Evolutionary conservation across 345 rosid genomes (phyloP), one percentile per base, ranked within the genome.

Genomic region (Noccaea bulbosa): DNA sequence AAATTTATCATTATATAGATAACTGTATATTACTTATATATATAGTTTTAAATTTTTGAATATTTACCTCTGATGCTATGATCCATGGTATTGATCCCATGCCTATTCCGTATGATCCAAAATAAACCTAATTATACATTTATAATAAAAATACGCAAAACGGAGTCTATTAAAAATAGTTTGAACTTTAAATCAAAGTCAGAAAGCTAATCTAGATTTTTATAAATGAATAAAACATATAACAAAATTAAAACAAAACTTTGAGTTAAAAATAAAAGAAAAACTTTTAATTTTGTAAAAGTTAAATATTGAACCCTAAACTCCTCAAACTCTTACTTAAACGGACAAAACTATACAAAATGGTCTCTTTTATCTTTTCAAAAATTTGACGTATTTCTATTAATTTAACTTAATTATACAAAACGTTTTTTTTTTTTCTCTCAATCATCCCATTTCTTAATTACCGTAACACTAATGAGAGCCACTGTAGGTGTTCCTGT

Each of bases 11-110:
- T 24, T 63, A 10, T 14, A 1, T 11, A 27, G 2, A 59, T 38
- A 32, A 37, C 0, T 22, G 16, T 62, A 17, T 9, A 16, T 27
- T 12, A n/a, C 33, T 2, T 14, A 15, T 24, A 0, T 14, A 0
- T 1, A 32, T 32, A 1, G 20, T 4, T 5, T 47, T 6, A 35
- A 1, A 4, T 2, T 61, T 20, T 47, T 40, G 9, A 12, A 20
- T n/a, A 38, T 48, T 6, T 79, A 71, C 80, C 81, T 85, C 83
- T 3, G 81, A 83, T 78, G 80, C 72, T 39, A 79, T 35, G 30
- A 83, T 66, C 79, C 84, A 84, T 45, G 82, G 86, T 74, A 85
- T 59, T 40, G 77, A 11, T 62, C 82, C 83, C 86, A 75, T 79
- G 22, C 86, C 82, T 16, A 61, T 17, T n/a, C 82, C 74, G n/a